Base-by-base conservation (phyloP, 2,329 filamentous ascomycete genomes). In the Fusarium sp. region DNA sequence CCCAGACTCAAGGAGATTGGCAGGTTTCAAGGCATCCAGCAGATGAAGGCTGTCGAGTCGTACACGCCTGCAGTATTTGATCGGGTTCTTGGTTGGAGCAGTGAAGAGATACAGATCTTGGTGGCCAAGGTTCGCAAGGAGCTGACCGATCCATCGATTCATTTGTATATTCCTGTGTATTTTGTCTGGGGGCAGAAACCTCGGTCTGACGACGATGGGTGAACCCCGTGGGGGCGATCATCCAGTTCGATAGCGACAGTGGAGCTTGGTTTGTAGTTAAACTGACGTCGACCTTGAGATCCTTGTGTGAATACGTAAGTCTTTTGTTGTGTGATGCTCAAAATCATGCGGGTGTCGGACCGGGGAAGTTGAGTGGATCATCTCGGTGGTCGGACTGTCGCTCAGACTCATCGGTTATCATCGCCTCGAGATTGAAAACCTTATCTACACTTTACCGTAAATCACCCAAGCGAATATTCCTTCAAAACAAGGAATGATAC, bases 71-170 rank as follows among this genome's bases (percentile, higher is more conserved):
- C 60, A 45, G 62, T 72, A 4, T 60, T 76, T 27, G 50, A 58
- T 2, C 63, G 62, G 11, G 45, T 76, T 3, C 63, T 75, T 38
- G 74, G 72, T 47, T 76, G 72, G 74, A 50, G 38, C 2, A 66
- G 52, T 11, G 58, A 70, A 14, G 74, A 76, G 35, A 69, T 71
- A 7, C 63, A 73, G 27, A 59, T 71, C 3, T 37, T 69, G 8
- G 72, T 76, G 57, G 63, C 65, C 10, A 67, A 75, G 40, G 57
- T 71, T 6, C 72, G 71, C 42, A 74, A 72, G 20, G 74, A 77
- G 38, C 74, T 77, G 11, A 70, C 64, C 16, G 72, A 77, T 34
- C 60, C 72, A 14, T 54, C 75, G 9, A 66, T 72, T 22, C 75
- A 77, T 31, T 10, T 74, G 2, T 76, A 63, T n/a, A 42, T 70